Base-by-base conservation (phyloP, 305 asterid species). In the Fraxinus platypoda region DNA sequence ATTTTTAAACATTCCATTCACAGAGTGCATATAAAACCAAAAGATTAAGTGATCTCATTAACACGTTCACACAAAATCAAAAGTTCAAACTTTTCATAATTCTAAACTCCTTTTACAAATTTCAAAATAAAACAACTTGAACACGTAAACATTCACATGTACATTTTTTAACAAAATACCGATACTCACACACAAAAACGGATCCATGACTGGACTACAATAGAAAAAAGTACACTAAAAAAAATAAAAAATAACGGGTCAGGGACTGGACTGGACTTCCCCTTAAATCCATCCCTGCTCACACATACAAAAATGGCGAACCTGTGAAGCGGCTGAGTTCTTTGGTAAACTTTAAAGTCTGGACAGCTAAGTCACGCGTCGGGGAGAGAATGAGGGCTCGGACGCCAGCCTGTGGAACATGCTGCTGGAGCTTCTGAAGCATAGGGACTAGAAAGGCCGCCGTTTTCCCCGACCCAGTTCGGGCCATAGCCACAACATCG, bases 401-500 rank as follows among this genome's bases (percentile, higher is more conserved):
- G 81, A 93, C 97, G 3, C 98, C 97, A 15, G 94, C 91, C 86
- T 95, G 97, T 31, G 97, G 97, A 41, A 92, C 93, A 77, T 94
- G 98, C 9, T 92, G 94, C 81, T 89, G 91, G 84, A 96, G 94
- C 85, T 90, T 94, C 91, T 94, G 94, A 23, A 94, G 93, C 99
- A 95, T 95, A 4, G 98, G 98, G 71, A 95, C 81, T 66, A 95
- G 87, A 78, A 96, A 96, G 1, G 98, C 99, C 3, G 99, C 98
- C 68, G 99, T 95, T 81, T 95, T 94, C 0, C 98, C 99, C 15
- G 98, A 95, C 6, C 99, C 98, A 0, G 99, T 94, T 4, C 98
- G 93, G 11, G 98, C 99, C 99, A 95, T 92, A 76, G 99, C 98
- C 3, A 95, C 98, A 35, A 94, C 92, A 81, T 94, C 98, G 82